Base-by-base conservation (phyloP, 164 flowering plant genomes). In the Hamamelis virginiana region DNA sequence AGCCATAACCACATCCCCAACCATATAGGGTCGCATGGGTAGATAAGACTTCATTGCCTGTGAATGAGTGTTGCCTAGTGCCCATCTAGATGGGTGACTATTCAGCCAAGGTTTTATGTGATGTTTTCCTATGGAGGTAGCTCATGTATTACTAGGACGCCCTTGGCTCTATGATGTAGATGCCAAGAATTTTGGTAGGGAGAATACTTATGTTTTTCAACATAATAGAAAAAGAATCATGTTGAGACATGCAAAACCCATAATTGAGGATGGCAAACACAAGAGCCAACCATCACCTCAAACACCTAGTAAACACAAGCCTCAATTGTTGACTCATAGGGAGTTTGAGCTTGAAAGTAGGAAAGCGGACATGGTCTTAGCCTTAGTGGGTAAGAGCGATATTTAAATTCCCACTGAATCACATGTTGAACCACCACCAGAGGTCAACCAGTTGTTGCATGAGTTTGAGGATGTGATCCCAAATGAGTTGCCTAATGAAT, bases 101-200 rank as follows among this genome's bases (percentile, higher is more conserved):
- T 14, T 9, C 19, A 3, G 62, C 56, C 2, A 23, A 41, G 4
- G 25, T 67, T 56, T 55, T 44, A 11, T 67, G 62, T 56, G 62
- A 67, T 44, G 52, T 67, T 21, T 53, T 19, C 48, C 69, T 19
- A 66, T 66, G 69, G 26, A 66, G 52, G 69, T 55, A 1, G 22
- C 50, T 19, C 72, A 69, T 28, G 9, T 50, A n/a, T 18, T 69
- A 1, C 21, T 61, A 19, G 59, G 72, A 12, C 25, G 66, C 0
- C 72, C 66, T 60, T 69, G 59, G 72, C 22, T 69, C 3, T 69
- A 61, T 69, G 59, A 61, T 19, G 44, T 21, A 2, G 12, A 61
- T 18, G 65, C 50, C 27, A 19, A 25, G n/a, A 55, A 67, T 43
- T 56, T 3, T 67, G 46, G 38, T 1, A 2, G n/a, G 18, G 22